A percentile compares a stretch with the other conserved stretches of the same genome.
Evolutionary conservation across 2,329 filamentous ascomycete species (phyloP).

Genomic region (Verticillium klebahnii): DNA sequence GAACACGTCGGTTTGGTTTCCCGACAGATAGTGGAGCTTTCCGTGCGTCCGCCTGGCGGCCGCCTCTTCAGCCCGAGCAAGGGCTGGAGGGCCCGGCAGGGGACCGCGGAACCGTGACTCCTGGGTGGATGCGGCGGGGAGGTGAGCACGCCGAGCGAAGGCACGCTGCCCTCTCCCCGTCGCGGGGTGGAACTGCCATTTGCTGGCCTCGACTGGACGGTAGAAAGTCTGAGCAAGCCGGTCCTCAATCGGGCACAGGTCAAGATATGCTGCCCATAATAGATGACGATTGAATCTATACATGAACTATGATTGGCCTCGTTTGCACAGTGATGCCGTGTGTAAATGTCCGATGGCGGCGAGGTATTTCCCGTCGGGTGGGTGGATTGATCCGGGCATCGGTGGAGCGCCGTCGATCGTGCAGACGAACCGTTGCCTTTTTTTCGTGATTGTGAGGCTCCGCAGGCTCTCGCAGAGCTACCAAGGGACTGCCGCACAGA

Average conservation of each 20-base stretch:
- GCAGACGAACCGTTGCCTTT: too few species aligned
- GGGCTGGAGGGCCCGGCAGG: neutral
- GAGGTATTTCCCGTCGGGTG: neutral
- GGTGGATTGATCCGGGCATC: neutral
- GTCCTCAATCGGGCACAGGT: slow-evolving; percentile 12
- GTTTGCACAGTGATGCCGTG: neutral
- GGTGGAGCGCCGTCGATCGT: neutral
- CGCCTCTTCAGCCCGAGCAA: neutral
- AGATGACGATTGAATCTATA: slow-evolving; percentile 52
- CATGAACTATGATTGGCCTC: slow-evolving; percentile 14
- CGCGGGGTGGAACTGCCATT: slow-evolving; percentile 6
- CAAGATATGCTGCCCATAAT: slow-evolving; percentile 20
- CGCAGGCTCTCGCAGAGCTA: too few species aligned
- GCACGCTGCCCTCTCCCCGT: neutral
- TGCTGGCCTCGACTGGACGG: slow-evolving; percentile 20
- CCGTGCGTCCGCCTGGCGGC: neutral
- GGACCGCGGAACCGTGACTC: slow-evolving; percentile 9
- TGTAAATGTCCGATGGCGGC: neutral
- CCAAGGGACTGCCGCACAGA: too few species aligned
- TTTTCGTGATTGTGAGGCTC: too few species aligned
- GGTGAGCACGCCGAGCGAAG: neutral
- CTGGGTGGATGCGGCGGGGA: slow-evolving; percentile 3
- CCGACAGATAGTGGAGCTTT: neutral
- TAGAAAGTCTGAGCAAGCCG: slow-evolving; percentile 28
- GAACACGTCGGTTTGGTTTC: slow-evolving; percentile 4